phyloP scores from a whole-genome alignment of 352 stramenopile species.

The Pythium phragmiticola region DNA sequence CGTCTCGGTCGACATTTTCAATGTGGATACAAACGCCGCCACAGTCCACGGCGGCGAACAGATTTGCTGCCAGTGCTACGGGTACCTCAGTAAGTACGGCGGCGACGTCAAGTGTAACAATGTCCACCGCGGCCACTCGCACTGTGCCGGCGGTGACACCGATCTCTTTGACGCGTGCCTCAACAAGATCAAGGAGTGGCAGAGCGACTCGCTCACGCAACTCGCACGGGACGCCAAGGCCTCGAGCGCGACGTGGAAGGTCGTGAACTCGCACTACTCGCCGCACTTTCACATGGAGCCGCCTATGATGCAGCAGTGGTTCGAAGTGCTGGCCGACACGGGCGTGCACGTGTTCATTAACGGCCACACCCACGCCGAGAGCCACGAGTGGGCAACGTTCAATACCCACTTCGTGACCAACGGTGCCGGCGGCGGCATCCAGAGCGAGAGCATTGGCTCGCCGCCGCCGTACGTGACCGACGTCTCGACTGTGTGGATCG shows the following conservation, averaged over 20 bases:
- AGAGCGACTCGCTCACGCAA: slow-evolving; percentile 59
- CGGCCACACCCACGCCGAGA: slow-evolving; percentile 74
- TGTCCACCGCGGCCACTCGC: slow-evolving; percentile 42
- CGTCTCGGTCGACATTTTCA: slow-evolving; percentile 67
- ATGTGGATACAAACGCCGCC: slow-evolving; percentile 63
- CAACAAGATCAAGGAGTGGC: slow-evolving; percentile 51
- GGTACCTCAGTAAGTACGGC: slow-evolving; percentile 60
- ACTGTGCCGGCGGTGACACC: slow-evolving; percentile 53
- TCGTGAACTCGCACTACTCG: slow-evolving; percentile 90
- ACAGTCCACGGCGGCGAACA: slow-evolving; percentile 59
- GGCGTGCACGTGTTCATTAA: slow-evolving; percentile 68
- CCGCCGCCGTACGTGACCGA: slow-evolving; percentile 45
- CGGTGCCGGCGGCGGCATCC: slow-evolving; percentile 64
- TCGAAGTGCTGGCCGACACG: slow-evolving; percentile 42
- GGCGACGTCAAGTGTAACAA: slow-evolving; percentile 38
- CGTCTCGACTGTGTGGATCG: slow-evolving; percentile 53
- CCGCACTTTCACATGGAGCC: slow-evolving; percentile 85
- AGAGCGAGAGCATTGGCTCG: slow-evolving; percentile 64
- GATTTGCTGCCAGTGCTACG: slow-evolving; percentile 81
- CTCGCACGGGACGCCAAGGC: slow-evolving; percentile 44
- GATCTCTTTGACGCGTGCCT: slow-evolving; percentile 65
- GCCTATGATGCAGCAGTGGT: slow-evolving; percentile 66
- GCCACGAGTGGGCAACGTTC: slow-evolving; percentile 63
- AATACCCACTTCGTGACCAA: slow-evolving; percentile 81
- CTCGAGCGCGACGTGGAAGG: slow-evolving; percentile 81